These are phyloP conservation scores for Mrakia blollopis DNA, from an alignment of 768 basidiomycete species.

Conservation along the genomic window DNA sequence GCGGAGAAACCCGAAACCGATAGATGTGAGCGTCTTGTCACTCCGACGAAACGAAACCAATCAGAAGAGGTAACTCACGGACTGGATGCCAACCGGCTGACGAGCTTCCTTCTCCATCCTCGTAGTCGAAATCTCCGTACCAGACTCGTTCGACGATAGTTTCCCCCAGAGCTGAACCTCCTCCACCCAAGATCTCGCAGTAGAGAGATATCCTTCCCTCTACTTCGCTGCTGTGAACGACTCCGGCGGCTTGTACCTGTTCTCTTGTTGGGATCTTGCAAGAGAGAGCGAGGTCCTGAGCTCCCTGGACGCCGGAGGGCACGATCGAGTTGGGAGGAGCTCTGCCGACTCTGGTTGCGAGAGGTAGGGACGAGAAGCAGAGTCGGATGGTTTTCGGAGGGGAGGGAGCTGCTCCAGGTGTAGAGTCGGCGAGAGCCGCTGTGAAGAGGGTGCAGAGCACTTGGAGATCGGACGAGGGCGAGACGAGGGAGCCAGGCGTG, in stretches of 20 bases:
- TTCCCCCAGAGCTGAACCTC: neutral
- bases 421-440: slow-evolving; percentile 1
- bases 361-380: slow-evolving; percentile 14
- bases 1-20: neutral
- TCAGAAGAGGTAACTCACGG: neutral
- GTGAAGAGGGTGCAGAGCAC: slow-evolving; percentile 29
- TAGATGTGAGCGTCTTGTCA: neutral
- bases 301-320: neutral
- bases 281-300: slow-evolving; percentile 26
- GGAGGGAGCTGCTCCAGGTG: neutral
- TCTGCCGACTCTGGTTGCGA: slow-evolving; percentile 8
- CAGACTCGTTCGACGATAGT: slow-evolving; percentile 21
- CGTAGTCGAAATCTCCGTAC: slow-evolving; percentile 26
- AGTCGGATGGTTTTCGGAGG: slow-evolving; percentile 25
- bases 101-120: neutral
- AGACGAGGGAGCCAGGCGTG: slow-evolving; percentile 1
- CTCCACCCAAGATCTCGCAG: slow-evolving; percentile 25
- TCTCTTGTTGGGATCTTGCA: slow-evolving; percentile 18
- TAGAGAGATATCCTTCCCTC: slow-evolving; percentile 12
- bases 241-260: slow-evolving; percentile 1
- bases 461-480: slow-evolving; percentile 1
- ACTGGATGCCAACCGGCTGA: neutral
- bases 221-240: neutral
- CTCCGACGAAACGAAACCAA: too few relatives aligned
- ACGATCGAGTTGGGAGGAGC: neutral